Evolutionary conservation across 129 eudicot genomes (phyloP).

Genomic region (Pseudognaphalium luteoalbum): DNA sequence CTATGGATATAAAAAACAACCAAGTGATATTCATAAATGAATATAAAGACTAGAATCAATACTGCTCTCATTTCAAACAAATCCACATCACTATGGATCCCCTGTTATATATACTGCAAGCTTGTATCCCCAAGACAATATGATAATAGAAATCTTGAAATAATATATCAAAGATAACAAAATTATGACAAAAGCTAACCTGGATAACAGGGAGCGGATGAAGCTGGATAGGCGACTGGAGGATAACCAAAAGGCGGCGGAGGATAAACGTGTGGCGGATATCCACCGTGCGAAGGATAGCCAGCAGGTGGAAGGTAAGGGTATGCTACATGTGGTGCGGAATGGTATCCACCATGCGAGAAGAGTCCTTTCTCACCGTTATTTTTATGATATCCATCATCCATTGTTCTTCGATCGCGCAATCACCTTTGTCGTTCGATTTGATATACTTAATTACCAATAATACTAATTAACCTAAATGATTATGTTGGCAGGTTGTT

Average conservation of each 20-base stretch:
- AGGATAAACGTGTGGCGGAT: conserved; percentile 31
- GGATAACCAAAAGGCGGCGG: conserved; percentile 25
- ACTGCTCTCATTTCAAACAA: too few species aligned
- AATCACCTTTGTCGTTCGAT: background rate
- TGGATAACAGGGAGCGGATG: conserved; percentile 31
- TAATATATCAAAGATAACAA: background rate
- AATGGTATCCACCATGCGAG: conserved; percentile 44
- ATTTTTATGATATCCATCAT: conserved; percentile 29
- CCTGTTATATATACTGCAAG: too few species aligned
- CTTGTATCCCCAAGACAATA: background rate
- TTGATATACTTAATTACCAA: too few species aligned
- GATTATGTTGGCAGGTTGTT: background rate
- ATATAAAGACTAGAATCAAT: too few species aligned
- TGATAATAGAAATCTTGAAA: background rate
- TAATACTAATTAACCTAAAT: too few species aligned
- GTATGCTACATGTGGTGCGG: conserved; percentile 37
- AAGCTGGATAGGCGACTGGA: conserved; percentile 10
- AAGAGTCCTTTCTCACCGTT: conserved; percentile 54
- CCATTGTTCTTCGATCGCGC: conserved; percentile 6
- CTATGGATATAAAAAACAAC: too few species aligned
- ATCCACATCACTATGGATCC: too few species aligned
- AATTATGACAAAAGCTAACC: conserved; percentile 6
- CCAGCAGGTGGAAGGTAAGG: conserved; percentile 37
- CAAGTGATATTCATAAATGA: too few species aligned
- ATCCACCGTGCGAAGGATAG: conserved; percentile 23